A percentile compares a stretch with the other conserved stretches of the same genome.
These are phyloP conservation scores for Pholiota adiposa DNA, from an alignment of 1,284 basidiomycete species.

Conservation along the genomic window DNA sequence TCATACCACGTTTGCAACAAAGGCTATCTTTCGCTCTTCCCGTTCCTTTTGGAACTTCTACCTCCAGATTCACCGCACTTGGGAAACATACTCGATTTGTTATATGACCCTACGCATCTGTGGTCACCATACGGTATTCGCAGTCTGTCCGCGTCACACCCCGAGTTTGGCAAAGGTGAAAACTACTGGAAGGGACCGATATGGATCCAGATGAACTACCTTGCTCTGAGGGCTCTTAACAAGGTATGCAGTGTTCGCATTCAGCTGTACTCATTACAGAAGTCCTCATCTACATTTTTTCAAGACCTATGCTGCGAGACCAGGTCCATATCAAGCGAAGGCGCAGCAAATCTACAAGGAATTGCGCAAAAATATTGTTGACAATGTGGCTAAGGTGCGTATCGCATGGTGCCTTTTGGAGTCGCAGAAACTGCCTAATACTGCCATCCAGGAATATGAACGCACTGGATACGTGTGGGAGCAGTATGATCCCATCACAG, in stretches of 20 bases:
- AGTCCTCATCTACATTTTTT: slow-evolving; percentile 7
- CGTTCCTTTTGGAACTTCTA: slow-evolving; percentile 83
- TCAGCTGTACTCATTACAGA: background rate
- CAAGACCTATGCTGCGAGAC: slow-evolving; percentile 76
- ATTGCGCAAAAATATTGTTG: slow-evolving; percentile 80
- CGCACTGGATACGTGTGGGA: slow-evolving; percentile 96
- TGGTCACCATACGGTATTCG: slow-evolving; percentile 93
- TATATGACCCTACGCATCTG: slow-evolving; percentile 80
- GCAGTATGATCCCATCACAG: slow-evolving; percentile 87
- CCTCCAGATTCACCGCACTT: slow-evolving; percentile 79
- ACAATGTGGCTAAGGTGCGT: slow-evolving; percentile 83
- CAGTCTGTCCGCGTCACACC: slow-evolving; percentile 82
- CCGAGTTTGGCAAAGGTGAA: slow-evolving; percentile 89
- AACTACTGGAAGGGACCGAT: slow-evolving; percentile 98
- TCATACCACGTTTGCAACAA: slow-evolving; percentile 89
- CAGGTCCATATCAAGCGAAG: slow-evolving; percentile 80
- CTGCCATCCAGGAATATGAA: slow-evolving; percentile 77
- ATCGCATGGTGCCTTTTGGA: background rate
- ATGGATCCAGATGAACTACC: slow-evolving; percentile 97
- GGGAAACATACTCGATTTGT: slow-evolving; percentile 76
- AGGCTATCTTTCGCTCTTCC: slow-evolving; percentile 94
- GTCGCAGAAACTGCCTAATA: background rate
- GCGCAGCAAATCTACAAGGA: slow-evolving; percentile 82
- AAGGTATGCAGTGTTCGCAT: slow-evolving; percentile 49
- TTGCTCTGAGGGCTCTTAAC: slow-evolving; percentile 78